These are phyloP conservation scores for Lipomyces chichibuensis DNA, from an alignment of 805 yeast genomes.

Conservation along the genomic window DNA sequence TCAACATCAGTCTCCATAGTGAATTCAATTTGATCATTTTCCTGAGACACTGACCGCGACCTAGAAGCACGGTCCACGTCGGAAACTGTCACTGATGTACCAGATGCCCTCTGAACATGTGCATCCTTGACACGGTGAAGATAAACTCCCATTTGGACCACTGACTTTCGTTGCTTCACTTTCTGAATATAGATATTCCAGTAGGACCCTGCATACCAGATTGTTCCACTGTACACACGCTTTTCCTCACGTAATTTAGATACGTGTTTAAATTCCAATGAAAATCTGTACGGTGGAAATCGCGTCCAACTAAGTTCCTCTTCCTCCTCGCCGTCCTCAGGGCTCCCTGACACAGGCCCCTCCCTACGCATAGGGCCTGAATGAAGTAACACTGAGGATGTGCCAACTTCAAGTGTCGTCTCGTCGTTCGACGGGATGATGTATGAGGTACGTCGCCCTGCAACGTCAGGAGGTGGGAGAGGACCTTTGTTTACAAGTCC, in stretches of 20 bases:
- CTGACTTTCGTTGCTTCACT: conserved; percentile 46
- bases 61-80: neutral
- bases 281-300: conserved; percentile 59
- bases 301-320: conserved; percentile 40
- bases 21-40: neutral
- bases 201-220: conserved; percentile 65
- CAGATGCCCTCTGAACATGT: conserved; percentile 11
- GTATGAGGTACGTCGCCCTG: conserved; percentile 14
- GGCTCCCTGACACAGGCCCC: neutral
- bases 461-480: conserved; percentile 4
- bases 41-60: neutral
- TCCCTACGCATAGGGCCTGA: neutral
- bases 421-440: conserved; percentile 50
- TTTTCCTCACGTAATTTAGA: conserved; percentile 51
- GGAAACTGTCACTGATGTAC: conserved; percentile 10
- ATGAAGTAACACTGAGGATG: conserved; percentile 39
- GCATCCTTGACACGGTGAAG: conserved; percentile 52
- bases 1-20: neutral
- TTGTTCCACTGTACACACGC: conserved; percentile 55
- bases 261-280: conserved; percentile 56
- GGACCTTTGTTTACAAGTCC: conserved; percentile 15
- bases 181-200: conserved; percentile 62
- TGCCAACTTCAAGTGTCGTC: conserved; percentile 53
- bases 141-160: conserved; percentile 59
- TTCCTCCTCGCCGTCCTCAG: conserved; percentile 8